Evolutionary conservation across 73 alveolate species (phyloP).

Genomic region (Blepharisma stoltei): DNA sequence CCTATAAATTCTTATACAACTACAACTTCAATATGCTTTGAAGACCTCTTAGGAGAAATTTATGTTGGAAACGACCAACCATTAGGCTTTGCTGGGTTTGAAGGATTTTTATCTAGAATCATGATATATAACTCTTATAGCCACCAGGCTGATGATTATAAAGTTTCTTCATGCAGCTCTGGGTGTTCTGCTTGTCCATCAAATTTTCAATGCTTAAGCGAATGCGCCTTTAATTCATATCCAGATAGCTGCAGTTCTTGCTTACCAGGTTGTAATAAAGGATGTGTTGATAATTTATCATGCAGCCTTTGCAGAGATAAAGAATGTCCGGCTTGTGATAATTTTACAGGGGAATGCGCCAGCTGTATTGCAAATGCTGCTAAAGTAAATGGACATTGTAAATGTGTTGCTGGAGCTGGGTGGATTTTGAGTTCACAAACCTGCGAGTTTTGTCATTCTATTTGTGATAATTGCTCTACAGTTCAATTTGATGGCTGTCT

Average conservation of each 20-base stretch:
- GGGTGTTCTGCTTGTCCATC: neutral
- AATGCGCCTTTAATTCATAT: neutral
- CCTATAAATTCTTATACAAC: too few relatives aligned
- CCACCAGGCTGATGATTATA: too few relatives aligned
- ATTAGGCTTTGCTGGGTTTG: too few relatives aligned
- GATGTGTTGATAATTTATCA: neutral
- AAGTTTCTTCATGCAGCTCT: neutral
- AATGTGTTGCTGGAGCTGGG: neutral
- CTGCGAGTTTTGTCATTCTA: neutral
- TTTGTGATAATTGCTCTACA: neutral
- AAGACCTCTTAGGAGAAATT: too few relatives aligned
- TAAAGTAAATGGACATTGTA: neutral
- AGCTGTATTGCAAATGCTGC: constrained; percentile 12
- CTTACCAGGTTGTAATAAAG: neutral
- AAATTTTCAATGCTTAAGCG: neutral
- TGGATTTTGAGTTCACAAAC: neutral
- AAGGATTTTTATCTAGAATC: too few relatives aligned
- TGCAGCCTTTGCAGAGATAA: neutral
- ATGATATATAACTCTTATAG: too few relatives aligned
- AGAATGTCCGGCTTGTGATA: neutral
- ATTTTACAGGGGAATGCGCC: neutral
- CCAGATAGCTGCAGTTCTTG: neutral
- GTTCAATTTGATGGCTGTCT: neutral
- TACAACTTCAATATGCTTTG: too few relatives aligned
- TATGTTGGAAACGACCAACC: too few relatives aligned